These are phyloP conservation scores for Paralagenidium karlingii DNA, from an alignment of 352 stramenopile species.

Conservation along the genomic window DNA sequence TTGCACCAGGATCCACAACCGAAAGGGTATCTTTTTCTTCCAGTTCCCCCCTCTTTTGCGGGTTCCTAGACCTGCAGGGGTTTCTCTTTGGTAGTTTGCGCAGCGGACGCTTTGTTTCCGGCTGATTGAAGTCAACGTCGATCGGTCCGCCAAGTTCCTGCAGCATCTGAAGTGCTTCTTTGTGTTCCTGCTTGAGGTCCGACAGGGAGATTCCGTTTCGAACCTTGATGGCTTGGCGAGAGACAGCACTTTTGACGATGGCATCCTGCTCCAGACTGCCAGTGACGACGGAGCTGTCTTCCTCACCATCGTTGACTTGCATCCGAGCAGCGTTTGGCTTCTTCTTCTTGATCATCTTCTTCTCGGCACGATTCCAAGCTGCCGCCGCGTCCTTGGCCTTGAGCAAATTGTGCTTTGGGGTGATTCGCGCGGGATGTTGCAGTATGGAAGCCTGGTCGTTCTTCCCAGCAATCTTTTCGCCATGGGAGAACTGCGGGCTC, in stretches of 20 bases:
- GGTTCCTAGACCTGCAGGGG: neutral
- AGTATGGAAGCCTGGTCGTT: constrained; percentile 1
- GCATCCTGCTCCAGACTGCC: too few species aligned
- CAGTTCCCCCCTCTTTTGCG: neutral
- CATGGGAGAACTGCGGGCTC: neutral
- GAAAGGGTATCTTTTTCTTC: neutral
- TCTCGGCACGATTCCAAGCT: neutral
- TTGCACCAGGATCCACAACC: neutral
- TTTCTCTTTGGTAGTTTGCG: constrained; percentile 1
- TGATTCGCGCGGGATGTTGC: too few species aligned
- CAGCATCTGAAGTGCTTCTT: constrained; percentile 51
- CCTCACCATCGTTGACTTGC: too few species aligned
- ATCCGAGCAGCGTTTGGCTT: too few species aligned
- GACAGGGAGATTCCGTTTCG: constrained; percentile 45
- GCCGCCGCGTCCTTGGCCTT: constrained; percentile 1
- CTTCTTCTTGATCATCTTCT: constrained; percentile 2
- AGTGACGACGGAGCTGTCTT: too few species aligned
- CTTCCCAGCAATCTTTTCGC: constrained; percentile 1
- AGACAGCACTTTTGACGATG: too few species aligned
- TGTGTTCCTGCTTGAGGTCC: constrained; percentile 64
- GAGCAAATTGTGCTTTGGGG: neutral
- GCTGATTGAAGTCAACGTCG: constrained; percentile 13
- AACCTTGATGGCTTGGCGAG: constrained; percentile 22
- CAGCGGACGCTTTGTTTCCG: too few species aligned
- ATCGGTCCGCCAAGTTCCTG: constrained; percentile 53